Evolutionary conservation across 208 protist genomes (phyloP).

Genomic region (Trichomonas vaginalis): DNA sequence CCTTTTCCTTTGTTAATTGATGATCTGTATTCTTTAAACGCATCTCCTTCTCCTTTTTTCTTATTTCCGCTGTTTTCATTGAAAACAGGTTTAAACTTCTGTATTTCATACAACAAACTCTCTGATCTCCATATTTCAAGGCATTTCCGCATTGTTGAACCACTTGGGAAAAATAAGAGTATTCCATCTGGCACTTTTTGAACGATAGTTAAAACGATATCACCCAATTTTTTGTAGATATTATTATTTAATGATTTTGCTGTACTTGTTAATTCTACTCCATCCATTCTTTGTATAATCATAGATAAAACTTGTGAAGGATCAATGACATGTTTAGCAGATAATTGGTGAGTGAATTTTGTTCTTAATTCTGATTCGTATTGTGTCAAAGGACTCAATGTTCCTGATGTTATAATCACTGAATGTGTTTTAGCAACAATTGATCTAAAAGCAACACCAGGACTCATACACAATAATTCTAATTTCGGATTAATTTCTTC

Average conservation of each 20-base stretch:
- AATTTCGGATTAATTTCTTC: neutral
- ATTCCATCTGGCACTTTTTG: constrained; percentile 19
- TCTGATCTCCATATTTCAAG: neutral
- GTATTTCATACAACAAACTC: neutral
- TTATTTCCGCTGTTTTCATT: neutral
- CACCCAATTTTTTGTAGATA: neutral
- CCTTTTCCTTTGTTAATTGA: neutral
- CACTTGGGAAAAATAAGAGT: constrained; percentile 20
- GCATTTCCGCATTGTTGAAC: neutral
- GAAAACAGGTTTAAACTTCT: neutral
- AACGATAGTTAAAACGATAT: neutral
- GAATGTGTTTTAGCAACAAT: neutral
- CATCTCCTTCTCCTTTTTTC: neutral
- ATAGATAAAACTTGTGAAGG: neutral
- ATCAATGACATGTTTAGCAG: neutral
- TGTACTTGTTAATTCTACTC: neutral
- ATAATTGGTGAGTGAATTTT: neutral
- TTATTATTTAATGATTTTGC: neutral
- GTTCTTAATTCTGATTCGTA: neutral
- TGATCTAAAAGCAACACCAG: neutral
- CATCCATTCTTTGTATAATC: neutral
- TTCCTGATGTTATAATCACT: neutral
- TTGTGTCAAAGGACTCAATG: neutral
- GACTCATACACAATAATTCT: neutral
- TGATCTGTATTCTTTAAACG: neutral